Evolutionary conservation across 495 filamentous ascomycete species (phyloP).

Genomic region (Penicillium fimorum): DNA sequence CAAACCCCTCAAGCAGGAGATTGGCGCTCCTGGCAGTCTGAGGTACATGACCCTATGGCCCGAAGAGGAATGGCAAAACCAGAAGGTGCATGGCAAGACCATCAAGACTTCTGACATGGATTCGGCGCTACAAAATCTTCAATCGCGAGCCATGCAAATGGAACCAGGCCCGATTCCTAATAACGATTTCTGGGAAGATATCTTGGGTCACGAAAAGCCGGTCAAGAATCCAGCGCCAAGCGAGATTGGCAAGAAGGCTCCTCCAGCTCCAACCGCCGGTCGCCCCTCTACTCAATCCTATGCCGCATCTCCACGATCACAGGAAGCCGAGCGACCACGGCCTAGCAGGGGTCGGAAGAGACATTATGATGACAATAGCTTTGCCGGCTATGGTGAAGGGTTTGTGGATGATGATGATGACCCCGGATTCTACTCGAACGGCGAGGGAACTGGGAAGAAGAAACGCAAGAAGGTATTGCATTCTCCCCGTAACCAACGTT

Average conservation of each 20-base stretch:
- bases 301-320: constrained; percentile 28
- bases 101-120: constrained; percentile 47
- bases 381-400: constrained; percentile 67
- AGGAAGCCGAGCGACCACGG: constrained; percentile 43
- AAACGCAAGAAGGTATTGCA: constrained; percentile 53
- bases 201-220: constrained; percentile 59
- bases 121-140: constrained; percentile 46
- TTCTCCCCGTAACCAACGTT: background rate
- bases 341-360: constrained; percentile 66
- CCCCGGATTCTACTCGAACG: constrained; percentile 45
- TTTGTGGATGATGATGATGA: constrained; percentile 60
- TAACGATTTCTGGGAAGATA: constrained; percentile 55
- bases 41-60: constrained; percentile 53
- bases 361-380: constrained; percentile 65
- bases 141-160: constrained; percentile 55
- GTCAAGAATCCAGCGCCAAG: constrained; percentile 33
- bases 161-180: constrained; percentile 55
- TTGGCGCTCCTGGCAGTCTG: constrained; percentile 40
- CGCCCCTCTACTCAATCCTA: constrained; percentile 32
- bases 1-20: constrained; percentile 54
- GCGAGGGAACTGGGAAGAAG: constrained; percentile 46
- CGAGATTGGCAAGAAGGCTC: constrained; percentile 40
- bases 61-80: constrained; percentile 64
- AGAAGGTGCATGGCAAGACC: constrained; percentile 62
- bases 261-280: constrained; percentile 27